Evolutionary conservation across 2,329 filamentous ascomycete genomes (phyloP), one percentile per base, ranked within the genome.

Genomic region (Ceratocystis harringtonii): DNA sequence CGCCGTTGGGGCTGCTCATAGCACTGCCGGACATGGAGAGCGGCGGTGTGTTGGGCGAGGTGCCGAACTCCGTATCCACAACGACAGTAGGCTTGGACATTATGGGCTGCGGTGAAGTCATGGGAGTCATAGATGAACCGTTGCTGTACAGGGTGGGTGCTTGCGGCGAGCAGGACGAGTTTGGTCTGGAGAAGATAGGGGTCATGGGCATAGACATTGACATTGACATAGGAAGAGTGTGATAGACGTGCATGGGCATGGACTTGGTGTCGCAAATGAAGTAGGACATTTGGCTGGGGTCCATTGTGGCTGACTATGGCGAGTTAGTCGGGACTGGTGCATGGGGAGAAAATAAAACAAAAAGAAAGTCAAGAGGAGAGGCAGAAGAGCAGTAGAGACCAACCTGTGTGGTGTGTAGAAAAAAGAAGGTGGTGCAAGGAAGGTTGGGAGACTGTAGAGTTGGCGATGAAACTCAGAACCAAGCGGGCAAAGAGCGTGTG

Each of bases 21-120:
- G 84, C 85, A 79, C 91, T 96, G 70, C 88, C 88, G 36, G 90
- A 87, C 2, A 88, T 86, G 28, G 92, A 96, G 71, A 96, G 81
- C 58, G 91, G 88, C 61, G 92, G 92, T 22, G 92, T 96, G 6
- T 90, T 86, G 43, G 92, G 92, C 25, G 65, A 62, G 10, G 25
- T 41, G 30, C 32, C 32, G 72, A 89, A 90, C 76, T 86, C 89
- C 69, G 84, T 81, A 70, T 87, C 84, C 36, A 77, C 75, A 68
- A 88, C 82, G 70, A 91, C 87, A 17, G 89, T 90, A 2, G 55
- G 28, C 75, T 95, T 88, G 69, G 95, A 77, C 71, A 90, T 80
- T 72, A 87, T 81, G 68, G 87, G 82, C 71, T 86, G 85, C 15
- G 89, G 90, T 19, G 89, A 92, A 58, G 86, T 86, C 72, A 87